phyloP scores from a whole-genome alignment of 106 monocot genomes.

The Dendrobium officinale region DNA sequence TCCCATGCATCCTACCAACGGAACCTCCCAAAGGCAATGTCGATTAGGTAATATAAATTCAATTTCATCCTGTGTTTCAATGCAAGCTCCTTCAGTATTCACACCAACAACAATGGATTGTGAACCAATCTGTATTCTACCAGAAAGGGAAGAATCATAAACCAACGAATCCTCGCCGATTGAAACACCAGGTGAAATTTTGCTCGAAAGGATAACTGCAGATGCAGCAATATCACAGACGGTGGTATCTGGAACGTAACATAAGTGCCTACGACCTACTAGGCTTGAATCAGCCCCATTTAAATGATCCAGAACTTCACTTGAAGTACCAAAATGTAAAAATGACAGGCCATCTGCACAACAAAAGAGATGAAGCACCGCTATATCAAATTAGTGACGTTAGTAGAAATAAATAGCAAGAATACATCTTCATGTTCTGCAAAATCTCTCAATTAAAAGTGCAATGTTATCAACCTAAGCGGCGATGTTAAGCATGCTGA shows the following conservation, averaged over 20 bases:
- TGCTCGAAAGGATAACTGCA: slow-evolving; percentile 82
- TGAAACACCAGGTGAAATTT: slow-evolving; percentile 80
- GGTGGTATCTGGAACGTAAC: slow-evolving; percentile 79
- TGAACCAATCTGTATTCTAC: slow-evolving; percentile 82
- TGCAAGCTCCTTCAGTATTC: slow-evolving; percentile 31
- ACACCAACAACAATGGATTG: slow-evolving; percentile 85
- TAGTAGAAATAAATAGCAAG: background rate
- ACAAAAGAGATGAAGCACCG: background rate
- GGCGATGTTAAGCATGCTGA: background rate
- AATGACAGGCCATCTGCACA: slow-evolving; percentile 76
- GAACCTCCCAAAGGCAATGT: slow-evolving; percentile 95
- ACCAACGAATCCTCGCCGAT: slow-evolving; percentile 84
- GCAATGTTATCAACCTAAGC: background rate
- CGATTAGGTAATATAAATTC: slow-evolving; percentile 61
- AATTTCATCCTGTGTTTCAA: slow-evolving; percentile 5
- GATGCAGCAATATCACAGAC: slow-evolving; percentile 85
- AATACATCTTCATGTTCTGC: background rate
- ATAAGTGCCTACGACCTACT: slow-evolving; percentile 80
- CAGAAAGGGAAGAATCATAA: slow-evolving; percentile 84
- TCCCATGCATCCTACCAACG: slow-evolving; percentile 40
- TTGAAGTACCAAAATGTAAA: slow-evolving; percentile 94
- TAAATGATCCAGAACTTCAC: slow-evolving; percentile 90
- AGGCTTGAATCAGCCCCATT: slow-evolving; percentile 46
- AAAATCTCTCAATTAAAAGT: background rate
- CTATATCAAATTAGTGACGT: background rate